Evolutionary conservation across 208 protist genomes (phyloP).

Genomic region (Crithidia fasciculata): DNA sequence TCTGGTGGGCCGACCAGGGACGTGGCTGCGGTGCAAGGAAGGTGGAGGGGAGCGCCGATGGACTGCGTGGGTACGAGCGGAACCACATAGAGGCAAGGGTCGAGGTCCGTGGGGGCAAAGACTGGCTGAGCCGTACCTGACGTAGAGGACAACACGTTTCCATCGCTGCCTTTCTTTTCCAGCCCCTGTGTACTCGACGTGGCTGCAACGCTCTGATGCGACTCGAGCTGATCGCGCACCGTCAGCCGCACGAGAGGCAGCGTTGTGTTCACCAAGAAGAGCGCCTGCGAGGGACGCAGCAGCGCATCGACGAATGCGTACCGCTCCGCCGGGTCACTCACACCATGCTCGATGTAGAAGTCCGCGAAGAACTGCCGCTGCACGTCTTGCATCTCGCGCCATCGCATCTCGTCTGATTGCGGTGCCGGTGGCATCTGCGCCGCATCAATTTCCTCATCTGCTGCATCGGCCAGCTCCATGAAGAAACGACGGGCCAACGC

Average conservation of each 20-base stretch:
- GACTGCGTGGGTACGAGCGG: conserved; percentile 48
- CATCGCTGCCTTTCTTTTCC: no score
- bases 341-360: conserved; percentile 73
- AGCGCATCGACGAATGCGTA: conserved; percentile 66
- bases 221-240: conserved; percentile 67
- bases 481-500: conserved; percentile 70
- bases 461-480: conserved; percentile 55
- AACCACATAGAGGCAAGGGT: conserved; percentile 49
- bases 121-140: conserved; percentile 11
- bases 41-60: conserved; percentile 36
- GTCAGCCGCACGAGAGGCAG: conserved; percentile 61
- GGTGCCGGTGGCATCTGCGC: conserved; percentile 25
- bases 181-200: no score
- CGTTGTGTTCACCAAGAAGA: conserved; percentile 64
- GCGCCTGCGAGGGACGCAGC: conserved; percentile 47
- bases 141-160: background rate
- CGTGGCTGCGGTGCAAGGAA: conserved; percentile 42
- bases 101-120: conserved; percentile 36
- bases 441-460: conserved; percentile 66
- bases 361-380: conserved; percentile 77
- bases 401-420: conserved; percentile 56
- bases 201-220: conserved; percentile 23
- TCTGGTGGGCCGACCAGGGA: conserved; percentile 16
- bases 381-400: conserved; percentile 58
- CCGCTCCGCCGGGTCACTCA: conserved; percentile 35